phyloP scores from a whole-genome alignment of 805 yeast genomes.

The Suhomyces sp. region DNA sequence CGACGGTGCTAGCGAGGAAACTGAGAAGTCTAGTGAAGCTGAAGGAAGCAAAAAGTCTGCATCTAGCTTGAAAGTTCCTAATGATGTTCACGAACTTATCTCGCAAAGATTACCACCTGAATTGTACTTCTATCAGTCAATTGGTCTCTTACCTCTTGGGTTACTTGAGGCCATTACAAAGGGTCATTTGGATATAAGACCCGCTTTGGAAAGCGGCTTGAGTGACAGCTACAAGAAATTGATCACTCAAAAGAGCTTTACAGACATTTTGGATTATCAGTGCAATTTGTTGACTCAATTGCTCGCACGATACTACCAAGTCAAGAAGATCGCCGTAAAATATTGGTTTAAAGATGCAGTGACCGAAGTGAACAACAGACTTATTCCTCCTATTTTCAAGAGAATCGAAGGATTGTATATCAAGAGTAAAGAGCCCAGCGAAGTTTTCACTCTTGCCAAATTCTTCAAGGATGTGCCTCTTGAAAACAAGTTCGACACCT shows the following conservation, averaged over 20 bases:
- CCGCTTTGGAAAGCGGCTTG: conserved; percentile 64
- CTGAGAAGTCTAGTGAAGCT: conserved; percentile 3
- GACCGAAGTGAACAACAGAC: conserved; percentile 48
- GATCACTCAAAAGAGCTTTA: conserved; percentile 42
- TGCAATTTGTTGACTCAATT: conserved; percentile 67
- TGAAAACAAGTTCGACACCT: conserved; percentile 8
- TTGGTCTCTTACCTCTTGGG: conserved; percentile 67
- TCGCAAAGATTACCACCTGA: conserved; percentile 88
- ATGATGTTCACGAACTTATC: conserved; percentile 75
- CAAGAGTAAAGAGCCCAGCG: conserved; percentile 11
- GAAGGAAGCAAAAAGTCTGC: conserved; percentile 8
- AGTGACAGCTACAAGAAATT: conserved; percentile 58
- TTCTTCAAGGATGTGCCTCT: conserved; percentile 24
- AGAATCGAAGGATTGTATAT: conserved; percentile 25
- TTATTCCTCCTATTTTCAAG: conserved; percentile 51
- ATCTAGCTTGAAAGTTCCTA: conserved; percentile 49
- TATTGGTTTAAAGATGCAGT: conserved; percentile 53
- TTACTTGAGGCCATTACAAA: conserved; percentile 64
- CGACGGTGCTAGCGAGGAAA: neutral
- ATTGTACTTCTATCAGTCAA: conserved; percentile 71
- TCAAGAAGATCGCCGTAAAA: conserved; percentile 54
- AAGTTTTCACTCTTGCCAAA: conserved; percentile 21
- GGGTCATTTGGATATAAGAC: conserved; percentile 59
- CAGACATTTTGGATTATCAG: conserved; percentile 56
- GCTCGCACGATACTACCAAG: conserved; percentile 82